Conservation (phyloP, 345 rosid species). For the Limnanthes douglasii region DNA sequence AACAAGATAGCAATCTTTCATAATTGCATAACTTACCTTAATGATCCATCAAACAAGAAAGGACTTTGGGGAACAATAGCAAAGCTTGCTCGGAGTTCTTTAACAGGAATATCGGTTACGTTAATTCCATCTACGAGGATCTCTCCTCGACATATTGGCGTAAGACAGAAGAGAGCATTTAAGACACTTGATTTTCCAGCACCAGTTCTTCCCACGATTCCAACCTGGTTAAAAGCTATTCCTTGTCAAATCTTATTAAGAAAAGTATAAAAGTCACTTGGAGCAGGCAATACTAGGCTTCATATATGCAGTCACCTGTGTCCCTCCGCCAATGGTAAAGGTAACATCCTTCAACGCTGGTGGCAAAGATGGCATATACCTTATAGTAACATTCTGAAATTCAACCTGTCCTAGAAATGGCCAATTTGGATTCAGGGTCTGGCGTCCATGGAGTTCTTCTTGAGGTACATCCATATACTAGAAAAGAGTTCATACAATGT, state of each 20-base stretch:
- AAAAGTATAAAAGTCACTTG: slow-evolving; percentile 2
- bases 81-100: slow-evolving; percentile 66
- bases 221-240: slow-evolving; percentile 45
- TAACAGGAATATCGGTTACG: slow-evolving; percentile 43
- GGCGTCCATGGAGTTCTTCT: slow-evolving; percentile 45
- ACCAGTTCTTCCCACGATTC: slow-evolving; percentile 89
- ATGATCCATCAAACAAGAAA: slow-evolving; percentile 72
- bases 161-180: slow-evolving; percentile 79
- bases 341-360: slow-evolving; percentile 46
- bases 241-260: neutral
- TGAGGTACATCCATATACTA: slow-evolving; percentile 88
- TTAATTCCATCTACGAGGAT: slow-evolving; percentile 61
- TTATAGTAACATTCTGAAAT: slow-evolving; percentile 69
- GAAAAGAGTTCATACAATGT: slow-evolving; percentile 5
- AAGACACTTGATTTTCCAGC: slow-evolving; percentile 87
- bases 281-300: neutral
- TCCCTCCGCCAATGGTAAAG: slow-evolving; percentile 52
- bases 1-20: no score
- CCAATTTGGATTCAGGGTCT: slow-evolving; percentile 40
- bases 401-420: slow-evolving; percentile 54
- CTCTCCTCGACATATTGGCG: slow-evolving; percentile 41
- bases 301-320: slow-evolving; percentile 30
- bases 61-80: slow-evolving; percentile 92
- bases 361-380: slow-evolving; percentile 57
- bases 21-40: slow-evolving; percentile 32